Evolutionary conservation across 345 rosid genomes (phyloP).

Genomic region (Arabis hirsuta): DNA sequence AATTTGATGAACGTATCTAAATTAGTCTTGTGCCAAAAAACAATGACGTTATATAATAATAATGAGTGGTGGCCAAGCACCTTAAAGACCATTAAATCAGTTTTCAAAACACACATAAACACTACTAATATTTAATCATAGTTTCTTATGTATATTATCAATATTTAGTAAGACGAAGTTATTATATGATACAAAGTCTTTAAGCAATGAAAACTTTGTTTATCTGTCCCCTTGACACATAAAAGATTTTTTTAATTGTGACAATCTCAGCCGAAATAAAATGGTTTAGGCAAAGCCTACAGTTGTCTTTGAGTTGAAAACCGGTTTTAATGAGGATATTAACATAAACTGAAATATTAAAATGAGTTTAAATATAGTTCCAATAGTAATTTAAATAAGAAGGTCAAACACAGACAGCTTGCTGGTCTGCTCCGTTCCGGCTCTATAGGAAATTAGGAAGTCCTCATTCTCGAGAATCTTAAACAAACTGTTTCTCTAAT

Average conservation of each 20-base stretch:
- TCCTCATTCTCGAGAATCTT: conserved; percentile 34
- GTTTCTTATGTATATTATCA: neutral
- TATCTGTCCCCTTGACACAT: conserved; percentile 35
- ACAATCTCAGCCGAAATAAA: conserved; percentile 34
- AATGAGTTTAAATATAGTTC: conserved; percentile 7
- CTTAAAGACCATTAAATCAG: conserved; percentile 13
- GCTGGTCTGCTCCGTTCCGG: conserved; percentile 35
- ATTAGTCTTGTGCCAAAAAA: neutral
- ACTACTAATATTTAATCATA: conserved; percentile 7
- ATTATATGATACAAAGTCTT: conserved; percentile 21
- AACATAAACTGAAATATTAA: conserved; percentile 10
- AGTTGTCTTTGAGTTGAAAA: conserved; percentile 40
- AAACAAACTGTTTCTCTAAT: conserved; percentile 8
- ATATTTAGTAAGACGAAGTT: conserved; percentile 26
- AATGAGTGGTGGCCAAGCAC: conserved; percentile 40
- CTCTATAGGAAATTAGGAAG: conserved; percentile 35
- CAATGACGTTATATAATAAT: neutral
- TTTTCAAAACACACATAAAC: conserved; percentile 24
- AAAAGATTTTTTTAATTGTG: neutral
- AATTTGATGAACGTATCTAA: too few relatives aligned
- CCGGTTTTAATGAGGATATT: conserved; percentile 17
- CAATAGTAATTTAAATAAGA: conserved; percentile 18
- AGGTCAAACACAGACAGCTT: conserved; percentile 42
- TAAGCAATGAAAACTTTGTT: conserved; percentile 37
- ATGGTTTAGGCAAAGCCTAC: conserved; percentile 33